Evolutionary conservation across 345 rosid genomes (phyloP).

Genomic region (Acer campestre): DNA sequence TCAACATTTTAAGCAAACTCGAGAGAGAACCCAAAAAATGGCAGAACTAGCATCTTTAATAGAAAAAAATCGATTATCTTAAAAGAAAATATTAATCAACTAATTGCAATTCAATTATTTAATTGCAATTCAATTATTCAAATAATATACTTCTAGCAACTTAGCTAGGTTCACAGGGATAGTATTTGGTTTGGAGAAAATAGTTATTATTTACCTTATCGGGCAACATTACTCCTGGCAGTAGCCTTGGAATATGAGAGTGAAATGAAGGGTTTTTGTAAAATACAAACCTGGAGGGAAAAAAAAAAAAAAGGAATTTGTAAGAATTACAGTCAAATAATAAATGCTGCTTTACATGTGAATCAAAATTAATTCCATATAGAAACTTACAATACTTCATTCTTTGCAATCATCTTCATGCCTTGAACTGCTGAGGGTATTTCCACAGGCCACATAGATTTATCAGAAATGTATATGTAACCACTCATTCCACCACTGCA

Average conservation of each 20-base stretch:
- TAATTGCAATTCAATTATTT: neutral
- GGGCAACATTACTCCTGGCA: constrained; percentile 23
- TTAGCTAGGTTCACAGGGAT: neutral
- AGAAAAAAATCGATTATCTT: neutral
- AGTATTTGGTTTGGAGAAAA: neutral
- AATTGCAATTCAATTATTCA: too few relatives aligned
- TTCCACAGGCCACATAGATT: constrained; percentile 14
- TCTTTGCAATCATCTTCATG: constrained; percentile 20
- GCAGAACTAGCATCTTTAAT: neutral
- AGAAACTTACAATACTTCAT: constrained; percentile 27
- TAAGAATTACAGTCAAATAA: neutral
- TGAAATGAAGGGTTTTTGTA: constrained; percentile 28
- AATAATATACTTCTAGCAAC: neutral
- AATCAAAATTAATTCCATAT: neutral
- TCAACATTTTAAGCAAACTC: neutral
- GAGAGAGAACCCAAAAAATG: neutral
- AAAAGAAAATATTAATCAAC: neutral
- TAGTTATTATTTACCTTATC: constrained; percentile 11
- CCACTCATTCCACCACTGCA: constrained; percentile 38
- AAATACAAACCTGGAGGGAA: constrained; percentile 24
- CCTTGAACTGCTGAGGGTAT: constrained; percentile 23
- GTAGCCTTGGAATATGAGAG: constrained; percentile 23
- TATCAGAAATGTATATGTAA: constrained; percentile 14
- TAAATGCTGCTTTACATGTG: too few relatives aligned
- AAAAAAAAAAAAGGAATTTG: neutral